Base-by-base conservation (phyloP, 2,329 filamentous ascomycete species). In the Aspergillaceae sp. region DNA sequence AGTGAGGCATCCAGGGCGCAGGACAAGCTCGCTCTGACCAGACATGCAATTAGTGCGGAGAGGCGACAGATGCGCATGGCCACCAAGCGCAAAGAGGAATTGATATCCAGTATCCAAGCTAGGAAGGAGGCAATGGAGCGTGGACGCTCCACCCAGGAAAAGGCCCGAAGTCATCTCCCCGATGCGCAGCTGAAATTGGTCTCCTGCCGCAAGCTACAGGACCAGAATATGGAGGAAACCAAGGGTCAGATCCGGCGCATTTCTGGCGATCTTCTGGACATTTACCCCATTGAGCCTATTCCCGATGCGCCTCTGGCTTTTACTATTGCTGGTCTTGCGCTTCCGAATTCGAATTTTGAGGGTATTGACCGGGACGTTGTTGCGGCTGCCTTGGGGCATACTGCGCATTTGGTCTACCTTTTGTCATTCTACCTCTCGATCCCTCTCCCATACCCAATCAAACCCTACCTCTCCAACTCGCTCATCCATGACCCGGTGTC, bases 161-260 rank as follows among this genome's bases (percentile, higher is more conserved):
- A 73, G 52, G 77, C 79, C 0, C 74, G 77, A 3, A 70, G 71
- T 5, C 80, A 87, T 54, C 77, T 92, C 5, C 68, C 73, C 8
- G 75, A 81, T 51, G 83, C 80, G 5, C 70, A 73, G 41, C 70
- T 77, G 32, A 79, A 82, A 53, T 70, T 91, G 30, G 62, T 69
- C 0, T 69, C 77, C 1, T 81, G 79, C 8, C 73, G 74, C 33
- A 66, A 71, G 4, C 70, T 83, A 1, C 66, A 85, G 1, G 71
- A 73, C 3, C 67, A 75, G 41, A 82, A 74, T 37, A 56, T 56
- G 10, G 80, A 84, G 43, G 79, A 82, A 19, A 84, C 88, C n/a
- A 80, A 77, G 48, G 87, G 86, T n/a, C 92, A 97, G 65, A 80
- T 90, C 26, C 81, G 90, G 9, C 84, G 92, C 33, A 87, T 97